phyloP scores from a whole-genome alignment of 2,329 filamentous ascomycete species.

The Thielaviopsis musarum region DNA sequence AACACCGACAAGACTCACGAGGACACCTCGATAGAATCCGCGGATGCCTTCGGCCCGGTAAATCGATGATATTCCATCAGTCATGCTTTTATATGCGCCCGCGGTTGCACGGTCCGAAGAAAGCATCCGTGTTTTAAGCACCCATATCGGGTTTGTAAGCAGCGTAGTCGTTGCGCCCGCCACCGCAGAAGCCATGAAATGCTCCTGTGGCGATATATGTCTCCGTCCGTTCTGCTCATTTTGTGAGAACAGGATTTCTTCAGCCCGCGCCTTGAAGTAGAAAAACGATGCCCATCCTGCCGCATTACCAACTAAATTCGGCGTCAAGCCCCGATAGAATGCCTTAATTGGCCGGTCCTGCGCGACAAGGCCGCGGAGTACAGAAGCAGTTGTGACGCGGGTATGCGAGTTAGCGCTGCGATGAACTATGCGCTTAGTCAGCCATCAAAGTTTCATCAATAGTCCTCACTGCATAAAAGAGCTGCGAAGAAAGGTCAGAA shows the following conservation, averaged over 20 bases:
- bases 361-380: constrained; percentile 32
- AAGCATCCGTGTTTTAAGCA: constrained; percentile 94
- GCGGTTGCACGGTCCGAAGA: constrained; percentile 57
- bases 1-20: constrained; percentile 71
- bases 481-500: background rate
- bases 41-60: constrained; percentile 51
- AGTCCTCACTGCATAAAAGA: too few relatives aligned
- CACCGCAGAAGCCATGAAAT: constrained; percentile 60
- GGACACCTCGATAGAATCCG: constrained; percentile 78
- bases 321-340: constrained; percentile 77
- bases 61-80: constrained; percentile 51
- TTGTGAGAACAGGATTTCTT: constrained; percentile 26
- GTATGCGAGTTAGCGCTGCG: background rate
- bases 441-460: background rate
- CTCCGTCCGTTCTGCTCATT: constrained; percentile 15
- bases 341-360: constrained; percentile 44
- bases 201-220: constrained; percentile 48
- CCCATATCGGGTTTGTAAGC: constrained; percentile 92
- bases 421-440: constrained; percentile 2
- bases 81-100: constrained; percentile 70
- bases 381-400: constrained; percentile 31
- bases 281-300: constrained; percentile 89
- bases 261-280: constrained; percentile 47
- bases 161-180: constrained; percentile 59
- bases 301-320: constrained; percentile 83